Evolutionary conservation across 805 yeast species (phyloP), one percentile per base, ranked within the genome.

Genomic region (Starmera pachycereana): DNA sequence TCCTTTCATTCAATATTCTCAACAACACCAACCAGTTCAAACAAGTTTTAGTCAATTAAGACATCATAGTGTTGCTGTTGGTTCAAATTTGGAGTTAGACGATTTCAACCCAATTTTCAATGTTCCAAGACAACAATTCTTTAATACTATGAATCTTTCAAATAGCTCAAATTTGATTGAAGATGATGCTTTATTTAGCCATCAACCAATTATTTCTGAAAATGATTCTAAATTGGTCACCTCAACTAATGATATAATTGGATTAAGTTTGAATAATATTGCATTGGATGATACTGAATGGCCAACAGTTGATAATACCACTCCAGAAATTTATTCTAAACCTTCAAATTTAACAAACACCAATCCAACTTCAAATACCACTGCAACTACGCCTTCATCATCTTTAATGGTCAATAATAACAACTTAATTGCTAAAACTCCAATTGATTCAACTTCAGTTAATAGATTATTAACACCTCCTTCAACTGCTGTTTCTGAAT

Each of bases 381-480:
- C 12, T 38, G 5, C 25, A 36, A 29, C 32, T 42, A 22, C 40
- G 6, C 14, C 44, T 3, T 12, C 37, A 13, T 30, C 27, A 8
- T 27, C 19, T 11, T 16, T 38, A 3, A 41, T 37, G 13, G 37
- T 28, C 6, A 22, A 22, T 22, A 6, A 22, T 7, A 22, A 22
- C 9, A 22, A 22, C 14, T 34, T 42, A 19, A 35, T 45, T 3
- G 32, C 4, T n/a, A n/a, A n/a, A n/a, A 30, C 32, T 30, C n/a
- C 16, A 8, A 33, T 16, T 18, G 46, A 44, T 7, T 39, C 53
- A 4, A 45, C 52, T 4, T 50, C 53, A n/a, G 45, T 39, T 13
- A 35, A 42, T 6, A 42, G 37, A 27, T 14, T 50, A 27, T 31
- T 46, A 35, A 50, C 53, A 6, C 53, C 56, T 6, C 53, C 56